Conservation (phyloP, 805 yeast genomes). For the Candida easanensis region DNA sequence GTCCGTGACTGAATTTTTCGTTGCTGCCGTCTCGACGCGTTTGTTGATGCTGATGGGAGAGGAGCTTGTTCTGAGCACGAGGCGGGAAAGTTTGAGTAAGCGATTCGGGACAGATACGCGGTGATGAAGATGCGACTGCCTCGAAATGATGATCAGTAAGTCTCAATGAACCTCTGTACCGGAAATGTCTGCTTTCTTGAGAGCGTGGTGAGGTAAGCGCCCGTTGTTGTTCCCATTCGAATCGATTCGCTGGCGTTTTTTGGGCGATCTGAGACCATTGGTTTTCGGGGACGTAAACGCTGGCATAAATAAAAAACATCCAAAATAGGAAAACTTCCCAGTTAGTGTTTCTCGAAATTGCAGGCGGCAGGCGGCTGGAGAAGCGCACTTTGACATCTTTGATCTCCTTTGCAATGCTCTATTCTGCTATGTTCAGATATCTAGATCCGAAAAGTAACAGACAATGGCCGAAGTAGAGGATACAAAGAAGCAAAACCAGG, state of each 20-base stretch:
- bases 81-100: too few relatives aligned
- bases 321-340: not conserved
- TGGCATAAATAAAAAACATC: not conserved
- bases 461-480: conserved; percentile 24
- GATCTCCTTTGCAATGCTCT: not conserved
- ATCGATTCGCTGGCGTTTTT: conserved; percentile 13
- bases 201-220: not conserved
- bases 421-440: not conserved
- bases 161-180: not conserved
- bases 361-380: too few relatives aligned
- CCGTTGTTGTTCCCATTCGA: conserved; percentile 1
- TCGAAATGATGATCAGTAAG: not conserved
- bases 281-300: too few relatives aligned
- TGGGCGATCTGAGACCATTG: conserved; percentile 6
- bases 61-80: too few relatives aligned
- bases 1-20: too few relatives aligned
- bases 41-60: not conserved
- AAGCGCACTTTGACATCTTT: not conserved
- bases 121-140: too few relatives aligned
- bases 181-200: not conserved
- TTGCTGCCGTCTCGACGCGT: too few relatives aligned
- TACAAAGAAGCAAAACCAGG: conserved; percentile 15
- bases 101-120: too few relatives aligned
- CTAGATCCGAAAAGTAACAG: too few relatives aligned
- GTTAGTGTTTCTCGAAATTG: not conserved